Evolutionary conservation across 78 protist genomes (phyloP).

Genomic region (Dictyostelium firmibasis): DNA sequence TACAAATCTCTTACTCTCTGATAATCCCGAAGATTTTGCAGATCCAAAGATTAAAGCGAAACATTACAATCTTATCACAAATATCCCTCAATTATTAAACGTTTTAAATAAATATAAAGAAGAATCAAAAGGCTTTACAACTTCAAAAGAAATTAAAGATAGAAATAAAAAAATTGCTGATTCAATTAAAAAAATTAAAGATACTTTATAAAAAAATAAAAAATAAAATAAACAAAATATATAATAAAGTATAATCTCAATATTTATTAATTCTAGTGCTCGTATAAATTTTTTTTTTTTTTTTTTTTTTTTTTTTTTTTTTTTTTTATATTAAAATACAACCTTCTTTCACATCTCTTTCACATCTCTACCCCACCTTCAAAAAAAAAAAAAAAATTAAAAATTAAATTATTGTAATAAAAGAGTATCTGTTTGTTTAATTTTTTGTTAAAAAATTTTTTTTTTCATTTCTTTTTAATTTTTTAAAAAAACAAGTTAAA

Average conservation of each 20-base stretch:
- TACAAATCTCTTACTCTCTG: constrained; percentile 20
- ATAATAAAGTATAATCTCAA: too few relatives aligned
- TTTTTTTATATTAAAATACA: too few relatives aligned
- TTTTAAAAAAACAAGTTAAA: too few relatives aligned
- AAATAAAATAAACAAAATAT: neutral
- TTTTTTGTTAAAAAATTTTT: too few relatives aligned
- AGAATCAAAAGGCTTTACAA: constrained; percentile 49
- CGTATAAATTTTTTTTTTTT: neutral
- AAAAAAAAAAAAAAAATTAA: too few relatives aligned
- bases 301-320: neutral
- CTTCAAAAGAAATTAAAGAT: constrained; percentile 45
- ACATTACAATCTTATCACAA: constrained; percentile 49
- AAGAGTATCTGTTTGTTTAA: neutral
- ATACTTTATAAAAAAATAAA: neutral
- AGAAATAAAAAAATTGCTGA: constrained; percentile 53
- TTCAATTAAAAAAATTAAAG: constrained; percentile 24
- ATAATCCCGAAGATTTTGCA: constrained; percentile 46
- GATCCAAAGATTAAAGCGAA: constrained; percentile 20
- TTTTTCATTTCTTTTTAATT: too few relatives aligned
- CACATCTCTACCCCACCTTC: too few relatives aligned
- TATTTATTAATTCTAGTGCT: too few relatives aligned
- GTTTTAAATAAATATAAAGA: constrained; percentile 44
- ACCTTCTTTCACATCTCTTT: too few relatives aligned
- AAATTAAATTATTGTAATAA: too few relatives aligned
- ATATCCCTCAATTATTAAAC: neutral